phyloP scores from a whole-genome alignment of 371 early-diverging fungal species.

The Mycotypha africana region DNA sequence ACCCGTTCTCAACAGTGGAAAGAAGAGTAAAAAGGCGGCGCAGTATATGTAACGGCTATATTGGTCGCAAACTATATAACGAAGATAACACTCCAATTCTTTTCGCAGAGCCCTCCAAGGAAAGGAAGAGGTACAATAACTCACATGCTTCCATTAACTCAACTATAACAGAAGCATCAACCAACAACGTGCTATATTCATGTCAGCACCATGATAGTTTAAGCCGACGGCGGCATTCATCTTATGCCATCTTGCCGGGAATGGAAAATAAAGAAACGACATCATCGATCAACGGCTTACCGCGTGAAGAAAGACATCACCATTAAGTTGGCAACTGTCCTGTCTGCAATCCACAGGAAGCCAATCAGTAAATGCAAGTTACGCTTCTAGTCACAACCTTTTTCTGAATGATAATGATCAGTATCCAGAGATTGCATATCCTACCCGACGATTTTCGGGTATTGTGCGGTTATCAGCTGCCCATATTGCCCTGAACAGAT shows the following conservation, averaged over 20 bases:
- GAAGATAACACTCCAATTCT: conserved; percentile 7
- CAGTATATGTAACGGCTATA: conserved; percentile 7
- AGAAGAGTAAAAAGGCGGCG: neutral
- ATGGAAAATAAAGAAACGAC: too few relatives aligned
- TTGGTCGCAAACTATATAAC: conserved; percentile 7
- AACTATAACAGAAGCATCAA: neutral
- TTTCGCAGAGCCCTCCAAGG: neutral
- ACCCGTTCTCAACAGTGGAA: neutral
- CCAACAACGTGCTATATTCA: too few relatives aligned
- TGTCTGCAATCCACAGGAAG: neutral
- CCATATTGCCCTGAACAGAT: conserved; percentile 6
- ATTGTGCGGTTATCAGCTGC: conserved; percentile 6
- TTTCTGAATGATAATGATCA: too few relatives aligned
- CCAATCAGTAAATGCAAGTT: conserved; percentile 2
- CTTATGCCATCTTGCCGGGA: neutral
- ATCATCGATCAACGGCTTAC: too few relatives aligned
- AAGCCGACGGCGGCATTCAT: too few relatives aligned
- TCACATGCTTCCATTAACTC: conserved; percentile 4
- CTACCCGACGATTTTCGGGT: conserved; percentile 3
- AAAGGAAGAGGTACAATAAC: neutral
- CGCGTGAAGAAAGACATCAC: too few relatives aligned
- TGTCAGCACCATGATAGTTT: too few relatives aligned
- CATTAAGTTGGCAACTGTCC: too few relatives aligned
- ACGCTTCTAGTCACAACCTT: neutral
- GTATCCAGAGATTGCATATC: too few relatives aligned